A percentile compares a stretch with the other conserved stretches of the same genome.
These are phyloP conservation scores for Plasmodiophora brassicae DNA, from an alignment of 208 protist genomes.

Conservation along the genomic window DNA sequence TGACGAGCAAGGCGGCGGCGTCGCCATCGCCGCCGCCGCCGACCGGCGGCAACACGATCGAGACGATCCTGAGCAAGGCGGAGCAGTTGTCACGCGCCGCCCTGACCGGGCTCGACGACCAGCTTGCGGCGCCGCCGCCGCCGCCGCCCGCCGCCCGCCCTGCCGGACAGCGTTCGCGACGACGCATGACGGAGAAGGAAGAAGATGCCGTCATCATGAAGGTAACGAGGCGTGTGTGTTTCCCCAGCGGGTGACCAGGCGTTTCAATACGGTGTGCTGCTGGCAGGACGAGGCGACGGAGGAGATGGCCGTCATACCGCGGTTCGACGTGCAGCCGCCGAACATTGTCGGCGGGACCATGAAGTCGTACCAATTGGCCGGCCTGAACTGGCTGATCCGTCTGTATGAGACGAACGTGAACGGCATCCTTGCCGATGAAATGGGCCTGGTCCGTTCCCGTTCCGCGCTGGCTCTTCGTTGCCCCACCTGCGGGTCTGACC, in stretches of 20 bases:
- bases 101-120: no score
- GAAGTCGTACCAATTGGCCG: slow-evolving; percentile 92
- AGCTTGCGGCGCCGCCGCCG: neutral
- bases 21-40: no score
- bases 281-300: neutral
- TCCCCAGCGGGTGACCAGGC: no score
- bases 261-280: no score
- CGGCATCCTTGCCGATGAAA: slow-evolving; percentile 98
- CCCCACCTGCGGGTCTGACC: no score
- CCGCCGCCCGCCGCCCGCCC: neutral
- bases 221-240: no score
- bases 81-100: neutral
- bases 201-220: slow-evolving; percentile 44
- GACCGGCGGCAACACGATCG: neutral
- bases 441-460: no score
- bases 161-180: neutral
- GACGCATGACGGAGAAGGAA: slow-evolving; percentile 48
- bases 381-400: slow-evolving; percentile 88
- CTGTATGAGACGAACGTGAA: slow-evolving; percentile 77
- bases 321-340: slow-evolving; percentile 27
- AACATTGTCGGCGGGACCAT: slow-evolving; percentile 63
- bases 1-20: no score
- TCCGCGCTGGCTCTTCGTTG: no score
- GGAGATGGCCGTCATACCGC: neutral
- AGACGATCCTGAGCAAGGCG: neutral